Percentiles rank a stretch among this genome's conserved stretches.
Evolutionary conservation across 148 eudicot genomes (phyloP).

Genomic region (Polygonum aviculare): DNA sequence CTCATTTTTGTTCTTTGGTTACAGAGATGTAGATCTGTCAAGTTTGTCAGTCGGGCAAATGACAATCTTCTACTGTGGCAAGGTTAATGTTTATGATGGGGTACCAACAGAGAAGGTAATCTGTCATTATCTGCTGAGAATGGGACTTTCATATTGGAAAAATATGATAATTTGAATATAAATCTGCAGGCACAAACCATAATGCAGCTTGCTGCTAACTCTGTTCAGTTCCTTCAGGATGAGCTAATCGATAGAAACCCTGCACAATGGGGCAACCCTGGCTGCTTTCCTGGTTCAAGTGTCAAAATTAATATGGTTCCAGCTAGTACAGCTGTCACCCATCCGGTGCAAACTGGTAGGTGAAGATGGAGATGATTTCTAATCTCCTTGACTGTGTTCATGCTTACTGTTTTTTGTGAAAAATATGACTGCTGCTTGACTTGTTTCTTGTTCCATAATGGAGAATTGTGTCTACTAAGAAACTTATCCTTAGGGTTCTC

Average conservation of each 20-base stretch:
- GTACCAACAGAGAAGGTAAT: slow-evolving; percentile 77
- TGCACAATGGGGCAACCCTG: slow-evolving; percentile 29
- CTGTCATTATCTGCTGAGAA: slow-evolving; percentile 6
- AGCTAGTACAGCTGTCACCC: slow-evolving; percentile 16
- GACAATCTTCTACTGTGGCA: slow-evolving; percentile 84
- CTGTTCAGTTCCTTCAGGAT: slow-evolving; percentile 40
- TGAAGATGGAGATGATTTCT: neutral
- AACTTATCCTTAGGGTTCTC: neutral
- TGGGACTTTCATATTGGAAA: neutral
- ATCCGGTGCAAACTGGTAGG: slow-evolving; percentile 26
- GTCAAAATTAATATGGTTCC: slow-evolving; percentile 24
- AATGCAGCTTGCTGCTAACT: slow-evolving; percentile 81
- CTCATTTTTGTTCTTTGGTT: slow-evolving; percentile 17
- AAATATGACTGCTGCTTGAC: neutral
- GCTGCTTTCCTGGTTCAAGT: slow-evolving; percentile 33
- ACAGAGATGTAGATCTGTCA: slow-evolving; percentile 44
- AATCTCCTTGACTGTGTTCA: neutral
- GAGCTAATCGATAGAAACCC: slow-evolving; percentile 32
- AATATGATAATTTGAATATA: slow-evolving; percentile 8
- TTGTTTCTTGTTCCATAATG: neutral
- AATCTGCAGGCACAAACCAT: slow-evolving; percentile 57
- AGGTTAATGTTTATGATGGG: slow-evolving; percentile 84
- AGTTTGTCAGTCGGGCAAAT: slow-evolving; percentile 48
- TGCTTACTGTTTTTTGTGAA: neutral
- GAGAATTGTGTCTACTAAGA: neutral